These are phyloP conservation scores for Haplographium delicatum DNA, from an alignment of 495 filamentous ascomycete genomes.

Conservation along the genomic window DNA sequence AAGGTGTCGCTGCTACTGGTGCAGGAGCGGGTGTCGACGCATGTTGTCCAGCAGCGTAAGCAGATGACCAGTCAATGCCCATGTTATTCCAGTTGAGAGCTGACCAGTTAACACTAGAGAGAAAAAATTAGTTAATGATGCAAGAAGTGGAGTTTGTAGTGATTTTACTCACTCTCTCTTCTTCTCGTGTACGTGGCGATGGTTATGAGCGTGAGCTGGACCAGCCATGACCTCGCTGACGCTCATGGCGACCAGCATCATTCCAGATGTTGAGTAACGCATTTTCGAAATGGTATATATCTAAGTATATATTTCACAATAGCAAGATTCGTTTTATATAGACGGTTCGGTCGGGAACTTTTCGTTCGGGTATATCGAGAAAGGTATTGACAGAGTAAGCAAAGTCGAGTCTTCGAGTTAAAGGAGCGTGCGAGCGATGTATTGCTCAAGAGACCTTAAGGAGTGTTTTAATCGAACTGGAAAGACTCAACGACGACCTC, in stretches of 20 bases:
- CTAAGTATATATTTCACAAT: no score
- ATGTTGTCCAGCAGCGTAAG: conserved; percentile 14
- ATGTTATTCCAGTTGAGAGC: conserved; percentile 21
- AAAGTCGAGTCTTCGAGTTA: no score
- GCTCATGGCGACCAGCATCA: conserved; percentile 23
- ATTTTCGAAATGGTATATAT: conserved; percentile 13
- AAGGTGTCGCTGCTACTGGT: neutral
- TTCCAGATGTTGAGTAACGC: conserved; percentile 20
- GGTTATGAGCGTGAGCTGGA: conserved; percentile 22
- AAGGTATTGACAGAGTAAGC: no score
- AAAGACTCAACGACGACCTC: conserved; percentile 16
- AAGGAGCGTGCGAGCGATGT: conserved; percentile 25
- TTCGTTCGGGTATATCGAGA: no score
- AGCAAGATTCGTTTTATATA: no score
- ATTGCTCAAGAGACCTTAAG: conserved; percentile 21
- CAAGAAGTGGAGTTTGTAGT: no score
- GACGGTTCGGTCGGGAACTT: no score
- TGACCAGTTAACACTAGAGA: conserved; percentile 15
- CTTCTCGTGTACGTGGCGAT: conserved; percentile 21
- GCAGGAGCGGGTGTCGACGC: neutral
- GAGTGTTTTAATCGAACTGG: conserved; percentile 17
- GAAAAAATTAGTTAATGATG: no score
- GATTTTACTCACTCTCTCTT: conserved; percentile 19
- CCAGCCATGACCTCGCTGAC: conserved; percentile 24
- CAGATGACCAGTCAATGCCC: conserved; percentile 24